phyloP scores from a whole-genome alignment of 139 green algal genomes.

The Axilococcus clingmanii region DNA sequence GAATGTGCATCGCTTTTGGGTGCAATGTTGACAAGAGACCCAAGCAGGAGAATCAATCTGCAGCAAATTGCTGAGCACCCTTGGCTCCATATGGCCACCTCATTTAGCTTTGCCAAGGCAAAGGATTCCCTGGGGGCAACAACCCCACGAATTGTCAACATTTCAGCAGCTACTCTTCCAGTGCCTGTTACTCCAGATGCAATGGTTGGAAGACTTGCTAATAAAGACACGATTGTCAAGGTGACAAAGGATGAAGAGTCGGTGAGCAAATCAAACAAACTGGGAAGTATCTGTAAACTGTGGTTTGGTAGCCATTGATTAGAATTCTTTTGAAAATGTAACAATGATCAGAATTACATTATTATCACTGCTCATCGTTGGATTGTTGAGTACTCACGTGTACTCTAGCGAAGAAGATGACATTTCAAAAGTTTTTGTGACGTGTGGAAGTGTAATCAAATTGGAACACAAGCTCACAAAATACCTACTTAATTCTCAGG shows the following conservation, averaged over 20 bases:
- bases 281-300: conserved; percentile 1
- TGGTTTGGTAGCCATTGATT: neutral
- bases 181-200: too few relatives aligned
- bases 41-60: conserved; percentile 7
- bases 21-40: conserved; percentile 10
- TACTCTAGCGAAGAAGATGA: too few relatives aligned
- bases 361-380: too few relatives aligned
- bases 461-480: conserved; percentile 52
- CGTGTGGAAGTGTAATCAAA: conserved; percentile 83
- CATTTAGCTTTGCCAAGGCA: too few relatives aligned
- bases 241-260: too few relatives aligned
- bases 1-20: conserved; percentile 10
- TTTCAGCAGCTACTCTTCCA: too few relatives aligned
- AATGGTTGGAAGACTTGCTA: too few relatives aligned
- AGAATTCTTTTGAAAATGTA: neutral
- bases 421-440: conserved; percentile 52
- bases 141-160: too few relatives aligned
- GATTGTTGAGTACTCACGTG: too few relatives aligned
- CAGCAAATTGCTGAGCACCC: conserved; percentile 4
- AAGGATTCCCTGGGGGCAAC: too few relatives aligned
- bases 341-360: neutral
- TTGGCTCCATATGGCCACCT: conserved; percentile 7
- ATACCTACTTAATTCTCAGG: conserved; percentile 72
- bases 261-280: neutral
- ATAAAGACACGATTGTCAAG: too few relatives aligned